These are phyloP conservation scores for Apiospora koreana DNA, from an alignment of 2,329 filamentous ascomycete genomes.

Conservation along the genomic window DNA sequence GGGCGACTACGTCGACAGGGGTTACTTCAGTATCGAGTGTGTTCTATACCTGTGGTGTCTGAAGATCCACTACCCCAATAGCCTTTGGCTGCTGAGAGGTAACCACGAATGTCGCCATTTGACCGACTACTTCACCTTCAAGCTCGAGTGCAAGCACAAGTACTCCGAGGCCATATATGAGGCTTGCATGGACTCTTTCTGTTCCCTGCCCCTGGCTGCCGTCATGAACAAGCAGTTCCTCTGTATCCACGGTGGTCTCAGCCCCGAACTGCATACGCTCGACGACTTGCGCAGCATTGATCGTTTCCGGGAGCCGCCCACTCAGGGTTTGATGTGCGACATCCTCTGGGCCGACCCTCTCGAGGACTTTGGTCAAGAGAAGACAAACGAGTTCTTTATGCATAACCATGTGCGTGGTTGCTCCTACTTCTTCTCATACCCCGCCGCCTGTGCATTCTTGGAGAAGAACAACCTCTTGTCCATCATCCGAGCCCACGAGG, in stretches of 20 bases:
- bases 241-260: conserved; percentile 95
- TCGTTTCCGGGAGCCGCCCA: conserved; percentile 95
- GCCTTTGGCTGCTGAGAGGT: conserved; percentile 92
- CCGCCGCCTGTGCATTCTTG: conserved; percentile 92
- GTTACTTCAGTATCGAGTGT: conserved; percentile 99
- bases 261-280: conserved; percentile 91
- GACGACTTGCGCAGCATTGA: conserved; percentile 96
- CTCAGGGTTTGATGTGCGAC: conserved; percentile 97
- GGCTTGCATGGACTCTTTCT: conserved; percentile 98
- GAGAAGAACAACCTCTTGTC: conserved; percentile 99
- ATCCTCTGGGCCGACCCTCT: conserved; percentile 98
- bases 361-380: conserved; percentile 98
- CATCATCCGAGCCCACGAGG: conserved; percentile 95
- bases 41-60: conserved; percentile 96
- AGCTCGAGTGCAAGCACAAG: conserved; percentile 99
- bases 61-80: conserved; percentile 99
- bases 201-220: conserved; percentile 85
- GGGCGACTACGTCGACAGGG: conserved; percentile 96
- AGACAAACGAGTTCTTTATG: conserved; percentile 94
- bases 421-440: conserved; percentile 99
- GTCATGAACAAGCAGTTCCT: conserved; percentile 99
- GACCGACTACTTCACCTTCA: conserved; percentile 99
- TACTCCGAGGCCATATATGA: conserved; percentile 97
- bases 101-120: conserved; percentile 99
- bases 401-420: conserved; percentile 98